Base-by-base conservation (phyloP, 495 filamentous ascomycete genomes). In the Podospora pseudocomata region DNA sequence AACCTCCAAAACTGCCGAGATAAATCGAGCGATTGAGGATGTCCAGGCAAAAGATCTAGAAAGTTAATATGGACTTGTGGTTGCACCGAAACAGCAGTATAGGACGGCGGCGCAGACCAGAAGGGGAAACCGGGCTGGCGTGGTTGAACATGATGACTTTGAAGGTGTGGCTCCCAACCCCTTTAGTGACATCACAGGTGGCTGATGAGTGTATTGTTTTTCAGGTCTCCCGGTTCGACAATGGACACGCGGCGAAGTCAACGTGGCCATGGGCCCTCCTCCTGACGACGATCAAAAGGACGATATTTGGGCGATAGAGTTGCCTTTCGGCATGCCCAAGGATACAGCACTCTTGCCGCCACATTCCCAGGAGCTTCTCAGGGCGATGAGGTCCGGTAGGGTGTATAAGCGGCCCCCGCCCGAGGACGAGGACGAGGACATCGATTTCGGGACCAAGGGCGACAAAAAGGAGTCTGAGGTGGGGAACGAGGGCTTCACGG, bases 121-220 rank as follows among this genome's bases (percentile, higher is more conserved):
- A 70, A 89, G 89, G 65, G 86, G 91, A 73, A 90, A 89, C 60
- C 88, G 91, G 27, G 81, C 87, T 53, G 85, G 84, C 65, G 89
- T 90, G 75, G 87, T 91, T 58, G 95, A 98, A 73, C 92, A 97
- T 76, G 96, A 99, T 82, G 88, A 97, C 72, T 95, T 97, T 69
- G 94, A 98, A 79, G 93, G 79, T 79, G 49, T n/a, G 66, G 39
- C 18, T 7, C 26, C 9, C 0, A 3, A 64, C 62, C 70, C 62
- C 56, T 11, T 15, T 0, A 1, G 18, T 26, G 3, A 1, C 19
- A 7, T 11, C 13, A 23, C 20, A n/a, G 30, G 11, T 49, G 23
- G 34, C 13, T 53, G 44, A 26, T 67, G 68, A 64, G 68, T 53
- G 5, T 23, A 34, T 16, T 61, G 16, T 28, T 61, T 5, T 13